Evolutionary conservation across 202 grass and related monocot species (phyloP).

Genomic region (Thinopyrum obtusiflorum): DNA sequence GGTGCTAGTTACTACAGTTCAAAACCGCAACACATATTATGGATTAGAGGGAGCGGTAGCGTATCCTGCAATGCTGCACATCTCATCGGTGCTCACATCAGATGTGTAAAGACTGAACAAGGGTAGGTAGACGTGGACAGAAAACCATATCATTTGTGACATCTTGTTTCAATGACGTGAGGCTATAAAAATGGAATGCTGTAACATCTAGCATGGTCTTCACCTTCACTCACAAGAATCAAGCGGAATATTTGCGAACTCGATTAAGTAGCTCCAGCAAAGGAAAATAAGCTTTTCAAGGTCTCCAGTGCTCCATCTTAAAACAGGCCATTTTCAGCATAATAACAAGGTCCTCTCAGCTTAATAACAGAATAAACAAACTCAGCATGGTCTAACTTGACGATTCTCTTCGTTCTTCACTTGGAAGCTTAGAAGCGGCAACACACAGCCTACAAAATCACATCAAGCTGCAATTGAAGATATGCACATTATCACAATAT

Average conservation of each 20-base stretch:
- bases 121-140: too few species aligned
- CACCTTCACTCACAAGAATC: too few species aligned
- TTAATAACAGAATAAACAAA: background rate
- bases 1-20: background rate
- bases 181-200: too few species aligned
- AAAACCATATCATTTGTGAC: background rate
- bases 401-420: background rate
- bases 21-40: too few species aligned
- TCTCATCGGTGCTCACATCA: background rate
- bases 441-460: background rate
- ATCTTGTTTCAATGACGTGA: too few species aligned
- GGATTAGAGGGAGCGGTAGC: too few species aligned
- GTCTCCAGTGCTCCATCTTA: background rate
- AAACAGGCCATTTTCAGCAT: background rate
- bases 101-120: background rate
- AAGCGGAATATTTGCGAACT: background rate
- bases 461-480: background rate
- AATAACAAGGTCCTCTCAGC: background rate
- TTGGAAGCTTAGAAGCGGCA: background rate
- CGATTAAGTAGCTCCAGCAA: background rate
- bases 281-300: background rate
- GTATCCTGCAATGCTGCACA: background rate
- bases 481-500: background rate
- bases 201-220: too few species aligned
- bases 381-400: background rate